Base-by-base conservation (phyloP, 1,284 basidiomycete genomes). In the Pseudozyma sp. region DNA sequence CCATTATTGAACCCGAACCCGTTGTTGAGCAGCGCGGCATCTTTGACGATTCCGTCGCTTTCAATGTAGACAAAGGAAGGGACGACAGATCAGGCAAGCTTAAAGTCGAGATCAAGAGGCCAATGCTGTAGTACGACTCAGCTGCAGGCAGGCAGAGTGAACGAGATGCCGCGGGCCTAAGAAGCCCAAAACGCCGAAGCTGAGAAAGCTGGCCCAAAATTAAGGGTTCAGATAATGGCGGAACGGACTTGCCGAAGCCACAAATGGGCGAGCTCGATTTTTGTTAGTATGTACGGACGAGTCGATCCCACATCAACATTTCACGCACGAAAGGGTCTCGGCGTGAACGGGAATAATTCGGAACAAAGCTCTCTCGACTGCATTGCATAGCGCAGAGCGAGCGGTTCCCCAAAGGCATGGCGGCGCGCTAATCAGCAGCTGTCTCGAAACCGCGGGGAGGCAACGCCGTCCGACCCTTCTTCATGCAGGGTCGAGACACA, bases 391-490 rank as follows among this genome's bases (percentile, higher is more conserved):
- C 24, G 24, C 24, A 24, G 24, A 24, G 24, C 24, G 24, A 24
- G 24, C 24, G 24, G 24, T 24, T 24, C 24, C 24, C 24, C 33
- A 19, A 5, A 19, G 35, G 48, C 33, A 11, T 50, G 13, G 14
- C 24, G 42, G 42, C 42, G 52, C 52, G 34, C 53, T 54, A 46
- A 24, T 44, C 43, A 40, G 53, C 53, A 54, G 34, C 24, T 54
- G 52, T 43, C 31, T 43, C 17, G 30, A 35, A 31, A 39, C 19
- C 42, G 31, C 42, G 40, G 42, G 51, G 40, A 34, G 44, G 24
- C 8, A 16, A 9, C 39, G 9, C 30, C 4, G 29, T 24, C 24
- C 24, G 24, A 24, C 24, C 24, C 24, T 24, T 24, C 24, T 1
- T 19, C 6, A 47, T 53, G 51, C 54, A 55, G 45, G 54, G 45